These are phyloP conservation scores for Yamadazyma conglobata DNA, from an alignment of 1,139 yeast genomes.

Conservation along the genomic window DNA sequence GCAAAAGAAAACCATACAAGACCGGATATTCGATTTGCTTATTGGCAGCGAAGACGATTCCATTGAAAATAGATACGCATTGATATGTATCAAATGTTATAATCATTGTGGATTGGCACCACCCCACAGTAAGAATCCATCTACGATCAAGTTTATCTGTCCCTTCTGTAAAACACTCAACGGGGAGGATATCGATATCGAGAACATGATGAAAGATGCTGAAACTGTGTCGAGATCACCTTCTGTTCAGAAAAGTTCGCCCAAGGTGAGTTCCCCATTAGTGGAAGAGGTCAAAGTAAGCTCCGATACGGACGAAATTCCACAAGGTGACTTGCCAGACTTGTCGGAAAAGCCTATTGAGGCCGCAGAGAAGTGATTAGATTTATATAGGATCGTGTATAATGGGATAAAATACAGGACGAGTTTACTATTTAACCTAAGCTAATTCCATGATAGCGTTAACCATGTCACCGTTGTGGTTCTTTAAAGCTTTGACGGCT, in stretches of 20 bases:
- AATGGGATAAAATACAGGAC: not conserved
- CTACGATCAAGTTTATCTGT: conserved; percentile 59
- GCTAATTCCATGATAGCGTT: conserved; percentile 92
- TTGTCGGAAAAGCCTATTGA: conserved; percentile 6
- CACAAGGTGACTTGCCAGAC: too few relatives aligned
- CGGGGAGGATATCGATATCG: conserved; percentile 24
- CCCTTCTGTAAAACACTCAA: conserved; percentile 68
- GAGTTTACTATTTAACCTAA: conserved; percentile 17
- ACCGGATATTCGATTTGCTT: conserved; percentile 48
- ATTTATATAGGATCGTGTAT: not conserved
- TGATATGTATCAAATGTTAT: conserved; percentile 64
- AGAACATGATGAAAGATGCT: conserved; percentile 1
- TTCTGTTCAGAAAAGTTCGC: not conserved
- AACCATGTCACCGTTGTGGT: conserved; percentile 91
- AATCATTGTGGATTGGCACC: conserved; percentile 83
- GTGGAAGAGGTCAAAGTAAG: too few relatives aligned
- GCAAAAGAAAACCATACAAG: conserved; percentile 29
- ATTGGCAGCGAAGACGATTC: conserved; percentile 71
- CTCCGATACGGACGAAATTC: too few relatives aligned
- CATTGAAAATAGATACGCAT: conserved; percentile 61
- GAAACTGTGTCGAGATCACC: not conserved
- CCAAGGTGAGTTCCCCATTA: too few relatives aligned
- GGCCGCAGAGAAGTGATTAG: not conserved
- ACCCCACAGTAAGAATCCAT: conserved; percentile 57
- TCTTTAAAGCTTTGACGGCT: conserved; percentile 87